Conservation (phyloP, 805 yeast genomes). For the Metschnikowia lochheadii region DNA sequence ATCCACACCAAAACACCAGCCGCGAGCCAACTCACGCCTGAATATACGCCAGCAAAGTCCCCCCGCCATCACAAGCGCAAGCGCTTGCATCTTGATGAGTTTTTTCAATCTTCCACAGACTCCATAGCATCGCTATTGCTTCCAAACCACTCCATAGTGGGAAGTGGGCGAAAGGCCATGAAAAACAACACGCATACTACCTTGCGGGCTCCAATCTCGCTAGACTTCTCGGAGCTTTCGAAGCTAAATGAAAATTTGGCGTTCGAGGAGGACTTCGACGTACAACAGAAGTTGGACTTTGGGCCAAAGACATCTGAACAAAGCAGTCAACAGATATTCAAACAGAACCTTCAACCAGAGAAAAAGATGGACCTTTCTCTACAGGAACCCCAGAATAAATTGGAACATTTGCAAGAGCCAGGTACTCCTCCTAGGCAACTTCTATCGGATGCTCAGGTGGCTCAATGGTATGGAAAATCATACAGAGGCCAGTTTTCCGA, state of each 20-base stretch:
- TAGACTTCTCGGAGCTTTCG: constrained; percentile 19
- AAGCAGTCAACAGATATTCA: no score
- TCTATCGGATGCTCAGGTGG: constrained; percentile 29
- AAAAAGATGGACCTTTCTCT: neutral
- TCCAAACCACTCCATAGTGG: constrained; percentile 37
- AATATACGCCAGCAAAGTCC: constrained; percentile 31
- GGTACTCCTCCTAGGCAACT: constrained; percentile 35
- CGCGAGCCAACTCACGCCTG: constrained; percentile 22
- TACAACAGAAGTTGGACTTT: neutral
- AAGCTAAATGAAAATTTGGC: constrained; percentile 22
- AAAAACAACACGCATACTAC: constrained; percentile 7
- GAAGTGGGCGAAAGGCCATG: constrained; percentile 29
- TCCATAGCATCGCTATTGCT: constrained; percentile 26
- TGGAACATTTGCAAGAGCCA: neutral
- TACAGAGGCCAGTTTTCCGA: constrained; percentile 25
- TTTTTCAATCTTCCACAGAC: constrained; percentile 9
- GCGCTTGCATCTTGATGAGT: constrained; percentile 14
- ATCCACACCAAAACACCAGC: neutral
- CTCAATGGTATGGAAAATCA: constrained; percentile 38
- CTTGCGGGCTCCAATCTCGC: constrained; percentile 10
- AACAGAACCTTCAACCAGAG: no score
- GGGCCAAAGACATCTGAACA: neutral
- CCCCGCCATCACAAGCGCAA: constrained; percentile 19
- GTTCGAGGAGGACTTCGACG: constrained; percentile 23
- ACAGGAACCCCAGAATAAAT: no score